Base-by-base conservation (phyloP, 2,329 filamentous ascomycete genomes). In the Cryphonectria radicalis region DNA sequence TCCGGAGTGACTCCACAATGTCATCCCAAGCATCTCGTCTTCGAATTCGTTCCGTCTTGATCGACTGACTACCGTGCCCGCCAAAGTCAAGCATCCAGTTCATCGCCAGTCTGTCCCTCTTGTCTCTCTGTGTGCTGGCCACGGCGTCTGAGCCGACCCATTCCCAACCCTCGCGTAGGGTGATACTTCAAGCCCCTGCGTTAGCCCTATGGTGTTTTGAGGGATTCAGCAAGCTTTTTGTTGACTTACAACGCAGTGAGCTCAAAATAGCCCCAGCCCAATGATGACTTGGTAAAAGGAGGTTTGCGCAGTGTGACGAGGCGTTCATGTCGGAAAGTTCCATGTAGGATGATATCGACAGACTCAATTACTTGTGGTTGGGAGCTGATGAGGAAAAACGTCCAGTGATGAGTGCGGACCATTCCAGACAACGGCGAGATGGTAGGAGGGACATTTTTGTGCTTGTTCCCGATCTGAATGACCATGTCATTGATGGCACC, bases 381-480 rank as follows among this genome's bases (percentile, higher is more conserved):
- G 14, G 68, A 66, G 42, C 50, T 50, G 42, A 57, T 32, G 22
- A 70, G 37, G 10, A 70, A 70, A 10, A 70, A 70, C 2, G 22
- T 66, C 68, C 68, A 70, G 32, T 40, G 25, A 37, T 70, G 63
- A 6, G 63, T 66, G 6, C 63, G 63, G 7, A 28, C 17, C 42
- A 66, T 67, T 17, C 68, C 68, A 4, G 63, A 60, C 17, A 28
- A 28, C n/a, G 68, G 63, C 42, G 68, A 70, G 35, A 70, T 62
- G 10, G 55, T 62, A 37, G 55, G 55, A 17, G 63, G 68, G 42
- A 62, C 63, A 6, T 42, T 62, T 25, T 70, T 70, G 63, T 70
- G 68, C 22, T 42, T 70, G 68, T 70, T 70, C 5, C 68, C 68
- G 59, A 67, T 7, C 32, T 70, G 68, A 19, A 70, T 70, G 2